These are phyloP conservation scores for Chytriomyces sp. DNA, from an alignment of 192 early-diverging fungal genomes.

Conservation along the genomic window DNA sequence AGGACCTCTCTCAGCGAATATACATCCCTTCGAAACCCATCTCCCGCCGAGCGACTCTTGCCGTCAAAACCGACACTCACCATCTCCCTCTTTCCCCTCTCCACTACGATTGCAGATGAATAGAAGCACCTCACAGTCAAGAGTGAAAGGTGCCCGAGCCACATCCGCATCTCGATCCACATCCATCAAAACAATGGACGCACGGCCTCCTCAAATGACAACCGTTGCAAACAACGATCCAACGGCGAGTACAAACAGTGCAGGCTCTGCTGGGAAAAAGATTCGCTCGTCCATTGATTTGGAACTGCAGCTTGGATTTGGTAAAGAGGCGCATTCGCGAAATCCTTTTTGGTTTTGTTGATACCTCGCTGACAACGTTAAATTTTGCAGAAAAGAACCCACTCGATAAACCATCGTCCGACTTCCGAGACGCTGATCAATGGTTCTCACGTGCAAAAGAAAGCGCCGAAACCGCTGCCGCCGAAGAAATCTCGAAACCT, in stretches of 20 bases:
- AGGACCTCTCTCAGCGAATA: too few relatives aligned
- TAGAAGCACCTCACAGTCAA: too few relatives aligned
- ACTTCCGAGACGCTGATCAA: constrained; percentile 30
- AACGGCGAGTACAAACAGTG: neutral
- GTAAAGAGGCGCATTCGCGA: too few relatives aligned
- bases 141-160: neutral
- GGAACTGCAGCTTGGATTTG: constrained; percentile 28
- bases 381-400: constrained; percentile 13
- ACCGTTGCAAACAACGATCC: neutral
- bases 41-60: too few relatives aligned
- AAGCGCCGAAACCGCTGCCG: constrained; percentile 10
- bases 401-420: constrained; percentile 25
- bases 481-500: neutral
- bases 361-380: too few relatives aligned
- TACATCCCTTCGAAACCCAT: too few relatives aligned
- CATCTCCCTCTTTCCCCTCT: too few relatives aligned
- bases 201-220: neutral
- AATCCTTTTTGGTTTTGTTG: too few relatives aligned
- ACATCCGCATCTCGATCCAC: neutral
- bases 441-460: constrained; percentile 33
- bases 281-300: constrained; percentile 34
- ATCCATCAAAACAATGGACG: neutral
- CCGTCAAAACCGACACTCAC: too few relatives aligned
- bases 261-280: neutral
- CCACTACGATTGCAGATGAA: too few relatives aligned